These are phyloP conservation scores for Zoysia pacifica DNA, from an alignment of 176 grass and related monocot species.

Conservation along the genomic window DNA sequence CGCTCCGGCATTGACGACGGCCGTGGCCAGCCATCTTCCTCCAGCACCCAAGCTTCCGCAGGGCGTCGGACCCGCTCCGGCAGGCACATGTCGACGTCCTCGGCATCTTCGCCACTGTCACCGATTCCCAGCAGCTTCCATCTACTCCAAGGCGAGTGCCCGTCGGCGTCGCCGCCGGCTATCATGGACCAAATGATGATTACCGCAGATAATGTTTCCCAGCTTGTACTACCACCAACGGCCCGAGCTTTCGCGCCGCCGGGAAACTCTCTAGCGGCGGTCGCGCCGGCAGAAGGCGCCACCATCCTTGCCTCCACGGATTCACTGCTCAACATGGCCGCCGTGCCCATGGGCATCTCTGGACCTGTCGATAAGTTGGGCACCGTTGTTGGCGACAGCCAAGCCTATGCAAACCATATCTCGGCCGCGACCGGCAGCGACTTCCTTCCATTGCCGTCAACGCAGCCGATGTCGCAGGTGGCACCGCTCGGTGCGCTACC, in stretches of 20 bases:
- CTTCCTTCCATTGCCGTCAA: slow-evolving; percentile 38
- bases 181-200: slow-evolving; percentile 38
- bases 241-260: slow-evolving; percentile 15
- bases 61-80: slow-evolving; percentile 35
- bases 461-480: slow-evolving; percentile 29
- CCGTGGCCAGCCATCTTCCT: slow-evolving; percentile 25
- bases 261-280: slow-evolving; percentile 14
- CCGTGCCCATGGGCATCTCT: slow-evolving; percentile 43
- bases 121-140: slow-evolving; percentile 29
- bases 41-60: slow-evolving; percentile 35
- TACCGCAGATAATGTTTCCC: slow-evolving; percentile 28
- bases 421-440: slow-evolving; percentile 27
- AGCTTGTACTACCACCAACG: slow-evolving; percentile 15
- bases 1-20: slow-evolving; percentile 84
- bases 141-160: slow-evolving; percentile 51
- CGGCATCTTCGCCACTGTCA: slow-evolving; percentile 24
- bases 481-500: slow-evolving; percentile 35
- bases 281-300: slow-evolving; percentile 6
- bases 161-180: slow-evolving; percentile 28
- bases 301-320: slow-evolving; percentile 51
- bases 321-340: slow-evolving; percentile 51
- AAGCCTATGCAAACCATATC: slow-evolving; percentile 50
- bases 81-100: slow-evolving; percentile 32
- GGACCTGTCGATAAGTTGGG: slow-evolving; percentile 59
- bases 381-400: slow-evolving; percentile 56